Conservation (phyloP, 805 yeast species). For the Grigorovia humatica region DNA sequence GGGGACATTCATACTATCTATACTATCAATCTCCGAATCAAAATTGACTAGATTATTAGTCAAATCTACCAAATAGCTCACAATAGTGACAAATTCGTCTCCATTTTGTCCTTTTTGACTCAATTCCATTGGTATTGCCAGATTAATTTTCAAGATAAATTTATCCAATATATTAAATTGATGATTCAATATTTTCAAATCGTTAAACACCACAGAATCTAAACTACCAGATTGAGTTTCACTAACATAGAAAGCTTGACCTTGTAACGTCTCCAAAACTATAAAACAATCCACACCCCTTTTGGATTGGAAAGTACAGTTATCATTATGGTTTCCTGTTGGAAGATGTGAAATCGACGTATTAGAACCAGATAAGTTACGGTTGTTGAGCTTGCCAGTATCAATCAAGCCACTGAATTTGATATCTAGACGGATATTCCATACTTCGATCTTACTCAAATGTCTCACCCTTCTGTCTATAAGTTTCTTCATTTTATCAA, state of each 20-base stretch:
- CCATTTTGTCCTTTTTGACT: background rate
- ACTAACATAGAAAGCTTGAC: slow-evolving; percentile 17
- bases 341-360: background rate
- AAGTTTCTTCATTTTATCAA: background rate
- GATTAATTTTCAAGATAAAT: slow-evolving; percentile 14
- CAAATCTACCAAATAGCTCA: slow-evolving; percentile 11
- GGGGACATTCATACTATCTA: slow-evolving; percentile 12
- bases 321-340: background rate
- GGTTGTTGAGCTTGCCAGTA: background rate
- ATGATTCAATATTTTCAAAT: slow-evolving; percentile 9
- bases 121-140: slow-evolving; percentile 11
- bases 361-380: background rate
- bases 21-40: slow-evolving; percentile 4
- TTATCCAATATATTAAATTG: slow-evolving; percentile 4
- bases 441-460: background rate
- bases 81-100: slow-evolving; percentile 12
- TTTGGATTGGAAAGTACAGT: background rate
- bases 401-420: background rate
- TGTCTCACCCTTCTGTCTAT: background rate
- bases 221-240: slow-evolving; percentile 17
- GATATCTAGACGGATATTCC: background rate
- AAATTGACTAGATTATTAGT: slow-evolving; percentile 8
- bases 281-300: slow-evolving; percentile 10
- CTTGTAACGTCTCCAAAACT: slow-evolving; percentile 13
- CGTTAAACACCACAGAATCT: slow-evolving; percentile 17